Base-by-base conservation (phyloP, 2,329 filamentous ascomycete species). In the Alternaria rosae region DNA sequence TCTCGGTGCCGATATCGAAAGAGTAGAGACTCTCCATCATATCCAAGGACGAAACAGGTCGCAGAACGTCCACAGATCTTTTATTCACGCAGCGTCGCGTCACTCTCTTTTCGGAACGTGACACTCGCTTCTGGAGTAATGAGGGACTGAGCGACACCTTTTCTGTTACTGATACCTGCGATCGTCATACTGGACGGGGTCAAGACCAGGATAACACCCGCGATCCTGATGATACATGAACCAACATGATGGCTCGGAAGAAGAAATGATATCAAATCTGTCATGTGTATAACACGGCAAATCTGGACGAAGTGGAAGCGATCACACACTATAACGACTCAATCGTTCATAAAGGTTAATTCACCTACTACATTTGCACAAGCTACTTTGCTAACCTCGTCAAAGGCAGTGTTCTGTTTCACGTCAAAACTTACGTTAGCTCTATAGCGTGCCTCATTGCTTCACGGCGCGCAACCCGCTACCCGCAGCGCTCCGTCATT, bases 61-160 rank as follows among this genome's bases (percentile, higher is more conserved):
- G 44, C 21, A 21, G 17, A 47, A 50, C 42, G 41, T 11, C 32
- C 45, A 26, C 25, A 45, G 12, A 38, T 38, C 35, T 38, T 38
- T 87, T 4, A 71, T 78, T 42, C 89, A 86, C 86, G 65, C 82
- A 45, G 42, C 35, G 35, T 38, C 35, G 35, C 35, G 35, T 38
- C 35, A 38, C 35, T 38, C 35, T 38, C 35, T 38, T 17, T 38
- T 38, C 35, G 35, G 9, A 38, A 38, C 35, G n/a, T 9, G 17
- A 17, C n/a, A 38, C 35, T 38, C 35, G 35, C 35, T 17, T 17
- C 17, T 38, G 35, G 35, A 38, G 35, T 38, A 38, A 38, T 38
- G 15, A 38, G 35, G n/a, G 17, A 38, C 35, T n/a, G 35, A 38
- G 35, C 35, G 35, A 38, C 35, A 38, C 35, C 35, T 38, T 38